Base-by-base conservation (phyloP, 257 asterid genomes). In the Nicotiana undulata region DNA sequence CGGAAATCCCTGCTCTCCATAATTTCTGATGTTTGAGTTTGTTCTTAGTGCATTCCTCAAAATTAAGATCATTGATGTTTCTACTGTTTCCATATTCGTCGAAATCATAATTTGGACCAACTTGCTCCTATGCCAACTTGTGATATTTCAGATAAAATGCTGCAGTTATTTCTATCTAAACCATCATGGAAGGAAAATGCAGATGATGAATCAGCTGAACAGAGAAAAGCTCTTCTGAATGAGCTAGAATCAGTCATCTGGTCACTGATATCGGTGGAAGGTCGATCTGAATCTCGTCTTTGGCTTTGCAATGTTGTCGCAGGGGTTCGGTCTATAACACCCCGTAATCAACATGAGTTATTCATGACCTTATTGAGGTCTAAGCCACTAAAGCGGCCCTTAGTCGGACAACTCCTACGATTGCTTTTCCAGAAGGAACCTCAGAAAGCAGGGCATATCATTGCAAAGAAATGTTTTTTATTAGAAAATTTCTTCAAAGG, bases 221-320 rank as follows among this genome's bases (percentile, higher is more conserved):
- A 56, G 86, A 86, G 87, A 79, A 79, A 79, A 81, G 86, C 88
- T 51, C 93, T 83, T 81, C 87, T 95, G 46, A 86, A 80, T 63
- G 91, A 92, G 65, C 86, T 95, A 56, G 98, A 95, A 84, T 82
- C 82, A 44, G 84, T 84, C 81, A 80, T 93, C 85, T 91, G 91
- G 97, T 88, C 90, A 4, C 80, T 92, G 80, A 81, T 95, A 82
- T 86, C 95, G 75, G 89, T 94, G 5, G 90, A 82, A 44, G 91
- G 97, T 70, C 90, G 90, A 65, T 91, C 98, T 67, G 99, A 93
- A 87, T 90, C 94, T 76, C 94, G 99, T 55, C 95, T 93, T 63
- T 93, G 99, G 98, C 96, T 95, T 52, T 93, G 96, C 82, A 86
- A 89, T 80, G 77, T 93, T 13, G 85, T 95, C 75, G 87, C 96